phyloP scores from a whole-genome alignment of 768 basidiomycete genomes.

The Phallus indusiatus region DNA sequence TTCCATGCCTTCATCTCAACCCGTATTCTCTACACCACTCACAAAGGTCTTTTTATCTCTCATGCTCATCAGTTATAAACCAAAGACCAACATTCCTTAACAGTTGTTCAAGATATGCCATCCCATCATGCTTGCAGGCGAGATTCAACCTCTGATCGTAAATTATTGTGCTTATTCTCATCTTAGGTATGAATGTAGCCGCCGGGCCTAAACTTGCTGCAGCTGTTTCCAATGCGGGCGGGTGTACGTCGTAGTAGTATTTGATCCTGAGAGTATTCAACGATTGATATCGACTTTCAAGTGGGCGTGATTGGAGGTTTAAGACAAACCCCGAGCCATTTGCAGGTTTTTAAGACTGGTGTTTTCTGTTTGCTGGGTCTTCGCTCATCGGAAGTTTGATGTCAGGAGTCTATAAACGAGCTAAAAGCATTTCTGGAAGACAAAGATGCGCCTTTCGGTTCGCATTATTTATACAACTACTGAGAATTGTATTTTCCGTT shows the following conservation, averaged over 20 bases:
- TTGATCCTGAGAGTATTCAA: background rate
- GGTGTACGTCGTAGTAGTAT: background rate
- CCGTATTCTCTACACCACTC: constrained; percentile 63
- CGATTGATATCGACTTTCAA: constrained; percentile 46
- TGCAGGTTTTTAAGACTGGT: constrained; percentile 25
- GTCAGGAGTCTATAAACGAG: constrained; percentile 47
- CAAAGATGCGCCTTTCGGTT: constrained; percentile 58
- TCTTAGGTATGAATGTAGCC: constrained; percentile 70
- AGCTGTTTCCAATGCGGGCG: constrained; percentile 83
- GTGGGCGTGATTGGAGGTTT: constrained; percentile 80
- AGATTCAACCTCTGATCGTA: background rate
- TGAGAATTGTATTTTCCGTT: background rate
- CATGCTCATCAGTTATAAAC: background rate
- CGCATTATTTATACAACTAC: background rate
- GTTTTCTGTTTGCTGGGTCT: constrained; percentile 12
- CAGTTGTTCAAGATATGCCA: constrained; percentile 66
- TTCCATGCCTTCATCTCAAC: constrained; percentile 54
- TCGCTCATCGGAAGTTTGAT: background rate
- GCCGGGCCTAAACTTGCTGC: constrained; percentile 80
- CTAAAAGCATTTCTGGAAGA: constrained; percentile 68
- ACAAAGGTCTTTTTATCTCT: constrained; percentile 32
- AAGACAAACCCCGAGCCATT: constrained; percentile 61
- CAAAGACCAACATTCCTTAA: background rate
- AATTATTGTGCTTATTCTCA: background rate
- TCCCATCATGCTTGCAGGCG: constrained; percentile 76